These are phyloP conservation scores for Exophiala viscosa DNA, from an alignment of 2,329 filamentous ascomycete species.

Conservation along the genomic window DNA sequence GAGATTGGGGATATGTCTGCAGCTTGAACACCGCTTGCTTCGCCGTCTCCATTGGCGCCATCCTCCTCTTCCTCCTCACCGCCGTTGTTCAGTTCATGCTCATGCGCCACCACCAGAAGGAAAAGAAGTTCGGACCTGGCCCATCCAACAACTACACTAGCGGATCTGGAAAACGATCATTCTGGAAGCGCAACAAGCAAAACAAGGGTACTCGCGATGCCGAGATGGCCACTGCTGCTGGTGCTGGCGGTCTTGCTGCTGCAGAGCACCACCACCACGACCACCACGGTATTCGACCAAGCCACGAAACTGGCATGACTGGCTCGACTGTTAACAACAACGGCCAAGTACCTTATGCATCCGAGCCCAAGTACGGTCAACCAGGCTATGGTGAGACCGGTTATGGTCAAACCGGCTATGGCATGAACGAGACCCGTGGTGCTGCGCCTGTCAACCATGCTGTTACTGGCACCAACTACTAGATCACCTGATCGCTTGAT, in stretches of 20 bases:
- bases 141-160: constrained; percentile 66
- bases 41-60: constrained; percentile 71
- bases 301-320: constrained; percentile 50
- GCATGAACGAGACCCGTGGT: constrained; percentile 6
- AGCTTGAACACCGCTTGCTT: constrained; percentile 72
- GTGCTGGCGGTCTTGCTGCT: constrained; percentile 28
- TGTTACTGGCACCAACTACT: background rate
- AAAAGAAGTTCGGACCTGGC: constrained; percentile 66
- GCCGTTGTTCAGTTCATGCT: constrained; percentile 66
- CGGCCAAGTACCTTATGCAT: constrained; percentile 27
- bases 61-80: constrained; percentile 77
- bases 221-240: constrained; percentile 41
- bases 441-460: background rate
- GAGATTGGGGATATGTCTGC: constrained; percentile 60
- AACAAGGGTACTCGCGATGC: constrained; percentile 35
- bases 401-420: constrained; percentile 32
- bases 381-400: constrained; percentile 23
- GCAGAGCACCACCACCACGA: constrained; percentile 25
- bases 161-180: constrained; percentile 47
- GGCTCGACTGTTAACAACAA: constrained; percentile 40
- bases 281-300: constrained; percentile 36
- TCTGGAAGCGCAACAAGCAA: constrained; percentile 37
- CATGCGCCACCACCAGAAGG: constrained; percentile 67
- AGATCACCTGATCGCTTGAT: background rate
- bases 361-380: constrained; percentile 34